Evolutionary conservation across 2,329 filamentous ascomycete species (phyloP), one percentile per base, ranked within the genome.

Genomic region (Hyphodiscus sp.): DNA sequence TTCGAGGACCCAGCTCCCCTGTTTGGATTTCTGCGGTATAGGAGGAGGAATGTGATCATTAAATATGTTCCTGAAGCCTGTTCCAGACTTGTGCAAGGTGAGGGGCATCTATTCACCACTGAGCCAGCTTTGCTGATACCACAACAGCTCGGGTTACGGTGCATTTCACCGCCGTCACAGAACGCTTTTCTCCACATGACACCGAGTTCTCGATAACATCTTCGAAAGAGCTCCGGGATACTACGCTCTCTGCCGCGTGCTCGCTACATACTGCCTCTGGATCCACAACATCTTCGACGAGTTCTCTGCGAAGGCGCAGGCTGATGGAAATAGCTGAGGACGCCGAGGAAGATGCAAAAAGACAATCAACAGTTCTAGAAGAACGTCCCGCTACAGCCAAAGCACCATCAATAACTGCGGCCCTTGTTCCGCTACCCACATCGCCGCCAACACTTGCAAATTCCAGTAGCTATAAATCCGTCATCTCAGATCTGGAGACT

Each of bases 321-420:
- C 75, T 97, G 63, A 86, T 92, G 73, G 92, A 95, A 72, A 96
- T 97, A 68, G 85, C 87, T n/a, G 94, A 97, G 71, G 89, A 94
- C 72, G 88, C 86, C 51, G 63, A 95, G 64, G 82, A 85, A 51
- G 72, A 75, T 55, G 75, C 81, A 26, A 85, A 83, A 64, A 74
- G 81, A 51, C 76, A 84, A 63, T 83, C 79, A 1, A 70, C 78
- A 8, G 73, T 77, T 7, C 71, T 73, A 19, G 75, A 79, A 65
- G 71, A 80, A 62, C 60, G 55, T 20, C 57, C 65, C 45, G 50
- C 59, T 13, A 66, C 61, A 41, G 58, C 64, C 7, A 67, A 66
- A 54, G 53, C 60, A 30, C 46, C 48, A 20, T 58, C 63, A 18
- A 42, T 56, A 45, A 55, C 55, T 48, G 57, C 51, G 41, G 45